A percentile compares a stretch with the other conserved stretches of the same genome.
Evolutionary conservation across 2,329 filamentous ascomycete genomes (phyloP).

Genomic region (Xylaria polymorpha): DNA sequence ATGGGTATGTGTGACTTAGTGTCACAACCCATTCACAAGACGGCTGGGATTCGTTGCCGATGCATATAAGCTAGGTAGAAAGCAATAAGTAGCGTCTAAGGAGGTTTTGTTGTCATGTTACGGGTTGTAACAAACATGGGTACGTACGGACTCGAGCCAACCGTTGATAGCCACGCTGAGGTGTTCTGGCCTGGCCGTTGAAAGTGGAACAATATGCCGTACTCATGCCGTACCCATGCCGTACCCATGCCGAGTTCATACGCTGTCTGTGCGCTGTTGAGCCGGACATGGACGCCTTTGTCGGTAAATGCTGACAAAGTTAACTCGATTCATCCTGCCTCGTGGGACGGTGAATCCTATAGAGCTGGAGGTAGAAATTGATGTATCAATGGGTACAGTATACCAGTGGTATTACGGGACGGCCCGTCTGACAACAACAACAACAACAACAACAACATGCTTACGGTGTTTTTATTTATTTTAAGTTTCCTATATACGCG

Average conservation of each 20-base stretch:
- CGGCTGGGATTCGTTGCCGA: neutral
- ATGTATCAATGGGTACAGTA: neutral
- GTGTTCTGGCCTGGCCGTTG: slow-evolving; percentile 11
- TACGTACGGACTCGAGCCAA: neutral
- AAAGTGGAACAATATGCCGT: slow-evolving; percentile 1
- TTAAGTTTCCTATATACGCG: neutral
- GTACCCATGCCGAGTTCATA: neutral
- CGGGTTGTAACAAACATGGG: neutral
- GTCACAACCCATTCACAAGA: neutral
- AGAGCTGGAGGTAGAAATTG: neutral
- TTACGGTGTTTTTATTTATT: neutral
- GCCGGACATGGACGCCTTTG: neutral
- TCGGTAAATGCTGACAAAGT: neutral
- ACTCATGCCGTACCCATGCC: no score
- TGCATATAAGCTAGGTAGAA: neutral
- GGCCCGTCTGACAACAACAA: slow-evolving; percentile 15
- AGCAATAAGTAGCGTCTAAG: neutral
- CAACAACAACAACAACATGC: no score
- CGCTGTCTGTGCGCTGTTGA: slow-evolving; percentile 1
- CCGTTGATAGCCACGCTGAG: slow-evolving; percentile 14
- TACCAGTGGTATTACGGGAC: neutral
- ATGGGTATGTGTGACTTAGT: slow-evolving; percentile 14
- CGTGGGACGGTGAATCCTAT: neutral
- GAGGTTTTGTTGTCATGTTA: slow-evolving; percentile 6
- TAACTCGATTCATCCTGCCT: neutral